These are phyloP conservation scores for Microglena sp. DNA, from an alignment of 139 green algal genomes.

Conservation along the genomic window DNA sequence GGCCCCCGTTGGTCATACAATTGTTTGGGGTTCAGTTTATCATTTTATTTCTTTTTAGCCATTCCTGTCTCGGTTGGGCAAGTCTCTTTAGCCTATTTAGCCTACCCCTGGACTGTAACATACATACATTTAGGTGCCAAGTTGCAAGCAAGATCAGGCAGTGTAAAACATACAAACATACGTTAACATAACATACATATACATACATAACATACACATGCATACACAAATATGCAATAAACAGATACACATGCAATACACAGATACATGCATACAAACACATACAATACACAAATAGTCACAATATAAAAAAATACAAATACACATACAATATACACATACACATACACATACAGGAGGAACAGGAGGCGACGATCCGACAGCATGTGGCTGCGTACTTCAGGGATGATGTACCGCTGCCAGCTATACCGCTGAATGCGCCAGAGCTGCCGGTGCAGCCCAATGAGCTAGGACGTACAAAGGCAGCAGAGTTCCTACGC, in stretches of 20 bases:
- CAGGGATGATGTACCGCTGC: constrained; percentile 8
- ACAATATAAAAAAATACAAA: no score
- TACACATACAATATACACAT: no score
- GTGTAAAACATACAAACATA: no score
- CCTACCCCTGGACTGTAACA: no score
- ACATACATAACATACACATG: neutral
- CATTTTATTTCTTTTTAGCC: no score
- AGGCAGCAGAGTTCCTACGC: constrained; percentile 7
- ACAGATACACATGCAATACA: neutral
- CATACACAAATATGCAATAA: neutral
- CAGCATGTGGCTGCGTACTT: constrained; percentile 43
- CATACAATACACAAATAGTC: neutral
- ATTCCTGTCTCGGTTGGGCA: no score
- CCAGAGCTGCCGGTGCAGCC: neutral
- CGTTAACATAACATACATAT: neutral
- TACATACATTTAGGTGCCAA: no score
- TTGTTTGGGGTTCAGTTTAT: no score
- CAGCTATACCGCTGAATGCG: neutral
- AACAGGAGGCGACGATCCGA: constrained; percentile 37
- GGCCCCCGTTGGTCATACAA: no score
- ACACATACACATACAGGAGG: neutral
- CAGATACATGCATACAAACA: neutral
- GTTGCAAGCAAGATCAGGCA: no score
- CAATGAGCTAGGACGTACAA: no score
- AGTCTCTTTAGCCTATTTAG: no score